A percentile compares a stretch with the other conserved stretches of the same genome.
Evolutionary conservation across 1,284 basidiomycete genomes (phyloP).

Genomic region (Irpex lacteus): DNA sequence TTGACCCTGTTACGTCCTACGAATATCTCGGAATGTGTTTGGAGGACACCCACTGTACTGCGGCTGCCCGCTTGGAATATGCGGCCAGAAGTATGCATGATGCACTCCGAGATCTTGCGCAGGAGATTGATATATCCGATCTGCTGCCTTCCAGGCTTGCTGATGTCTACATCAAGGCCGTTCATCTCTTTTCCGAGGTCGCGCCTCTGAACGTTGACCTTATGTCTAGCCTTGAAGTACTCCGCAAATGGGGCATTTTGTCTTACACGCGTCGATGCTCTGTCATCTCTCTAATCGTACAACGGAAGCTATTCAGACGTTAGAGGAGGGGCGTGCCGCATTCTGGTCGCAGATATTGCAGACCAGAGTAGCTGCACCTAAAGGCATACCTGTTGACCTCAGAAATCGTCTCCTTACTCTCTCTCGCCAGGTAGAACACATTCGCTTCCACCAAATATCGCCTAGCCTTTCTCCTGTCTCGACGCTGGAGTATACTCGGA

Average conservation of each 20-base stretch:
- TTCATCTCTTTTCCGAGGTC: not conserved
- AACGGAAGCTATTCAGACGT: conserved; percentile 4
- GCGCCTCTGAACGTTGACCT: not conserved
- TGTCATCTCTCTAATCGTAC: not conserved
- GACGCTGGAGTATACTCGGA: not conserved
- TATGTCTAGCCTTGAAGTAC: not conserved
- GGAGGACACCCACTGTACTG: not conserved
- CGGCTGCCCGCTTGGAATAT: not conserved
- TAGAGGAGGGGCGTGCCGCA: conserved; percentile 10
- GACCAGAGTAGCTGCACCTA: conserved; percentile 2
- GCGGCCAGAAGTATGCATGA: not conserved
- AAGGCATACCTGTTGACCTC: conserved; percentile 5
- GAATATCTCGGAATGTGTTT: not conserved
- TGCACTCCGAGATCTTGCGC: not conserved
- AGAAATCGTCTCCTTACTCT: not conserved
- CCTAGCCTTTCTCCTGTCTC: not conserved
- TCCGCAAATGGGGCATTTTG: not conserved
- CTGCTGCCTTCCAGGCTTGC: not conserved
- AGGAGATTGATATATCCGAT: not conserved
- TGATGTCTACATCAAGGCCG: not conserved
- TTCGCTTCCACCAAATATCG: not conserved
- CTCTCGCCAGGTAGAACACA: not conserved
- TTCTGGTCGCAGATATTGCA: conserved; percentile 13
- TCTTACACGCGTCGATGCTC: not conserved
- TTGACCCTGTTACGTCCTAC: not conserved